phyloP scores from a whole-genome alignment of 2,329 filamentous ascomycete species.

The Neoarthrinium moseri region DNA sequence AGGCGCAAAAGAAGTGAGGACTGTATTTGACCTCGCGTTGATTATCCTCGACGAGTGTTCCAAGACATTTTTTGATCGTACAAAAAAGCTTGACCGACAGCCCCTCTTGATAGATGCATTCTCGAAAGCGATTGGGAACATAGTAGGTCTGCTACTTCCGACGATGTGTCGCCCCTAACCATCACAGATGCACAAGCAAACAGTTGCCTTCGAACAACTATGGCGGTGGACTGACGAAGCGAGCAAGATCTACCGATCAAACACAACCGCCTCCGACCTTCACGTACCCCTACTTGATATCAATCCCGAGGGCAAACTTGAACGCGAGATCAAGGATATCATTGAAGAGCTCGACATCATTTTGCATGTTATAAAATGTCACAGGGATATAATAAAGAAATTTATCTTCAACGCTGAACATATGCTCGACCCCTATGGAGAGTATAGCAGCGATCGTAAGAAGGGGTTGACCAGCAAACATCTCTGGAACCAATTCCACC shows the following conservation, averaged over 20 bases:
- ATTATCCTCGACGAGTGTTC: slow-evolving; percentile 41
- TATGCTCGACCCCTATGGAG: slow-evolving; percentile 17
- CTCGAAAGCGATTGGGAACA: slow-evolving; percentile 36
- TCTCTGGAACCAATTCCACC: no score
- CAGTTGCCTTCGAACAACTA: slow-evolving; percentile 34
- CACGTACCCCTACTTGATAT: slow-evolving; percentile 37
- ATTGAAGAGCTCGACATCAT: slow-evolving; percentile 48
- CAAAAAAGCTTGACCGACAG: slow-evolving; percentile 25
- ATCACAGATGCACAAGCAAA: slow-evolving; percentile 35
- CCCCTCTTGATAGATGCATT: slow-evolving; percentile 42
- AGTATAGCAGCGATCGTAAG: no score
- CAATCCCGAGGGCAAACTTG: slow-evolving; percentile 38
- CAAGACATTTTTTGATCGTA: slow-evolving; percentile 38
- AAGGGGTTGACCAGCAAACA: no score
- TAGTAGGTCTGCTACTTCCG: slow-evolving; percentile 29
- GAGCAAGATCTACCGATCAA: slow-evolving; percentile 16
- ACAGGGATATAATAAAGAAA: slow-evolving; percentile 28
- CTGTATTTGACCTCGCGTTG: slow-evolving; percentile 39
- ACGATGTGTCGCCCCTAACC: no score
- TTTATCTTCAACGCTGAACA: slow-evolving; percentile 23
- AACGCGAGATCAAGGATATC: slow-evolving; percentile 45
- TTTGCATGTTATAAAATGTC: slow-evolving; percentile 35
- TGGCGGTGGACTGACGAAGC: slow-evolving; percentile 32
- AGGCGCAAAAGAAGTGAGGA: slow-evolving; percentile 27
- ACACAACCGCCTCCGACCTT: slow-evolving; percentile 18